Base-by-base conservation (phyloP, 176 grass and related monocot species). In the Aegilops umbellulata region DNA sequence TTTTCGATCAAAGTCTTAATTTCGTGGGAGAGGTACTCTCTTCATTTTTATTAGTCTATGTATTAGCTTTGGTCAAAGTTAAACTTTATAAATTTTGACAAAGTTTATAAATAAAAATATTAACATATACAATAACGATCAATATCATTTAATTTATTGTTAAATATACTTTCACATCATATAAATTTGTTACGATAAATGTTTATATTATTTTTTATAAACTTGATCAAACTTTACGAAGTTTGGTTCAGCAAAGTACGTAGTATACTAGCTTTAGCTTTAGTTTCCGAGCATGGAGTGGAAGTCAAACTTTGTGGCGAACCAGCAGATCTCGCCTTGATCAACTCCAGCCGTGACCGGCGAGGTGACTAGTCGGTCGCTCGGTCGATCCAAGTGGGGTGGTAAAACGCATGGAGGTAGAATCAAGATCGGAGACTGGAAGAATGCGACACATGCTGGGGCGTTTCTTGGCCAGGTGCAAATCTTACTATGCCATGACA, bases 261-360 rank as follows among this genome's bases (percentile, higher is more conserved):
- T 14, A 14, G 41, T 36, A 36, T 47, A 15, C 73, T 79, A 76
- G 39, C n/a, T 53, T 6, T 79, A 76, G 39, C n/a, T 53, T 6
- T 16, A 47, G 44, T 77, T 87, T 77, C 63, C 47, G 51, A 69
- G 29, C 29, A 49, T 51, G 47, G 42, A 44, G 11, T 44, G 42
- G 15, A 51, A 82, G 88, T 89, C 78, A 68, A 89, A 86, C 70
- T 77, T 77, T 86, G 27, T 36, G 62, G 83, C 78, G 32, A 74
- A 61, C 46, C 75, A 30, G 7, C 26, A 51, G 53, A 20, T 57
- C 60, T 11, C 60, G 55, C 80, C 82, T 88, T n/a, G 70, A 77
- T 87, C 25, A 11, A 73, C 76, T 81, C 88, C 68, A 87, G 84
- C 89, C 89, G 69, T 80, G 89, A 51, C 71, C 4, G 5, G 5